These are phyloP conservation scores for Pythium sp. DNA, from an alignment of 352 stramenopile genomes.

Conservation along the genomic window DNA sequence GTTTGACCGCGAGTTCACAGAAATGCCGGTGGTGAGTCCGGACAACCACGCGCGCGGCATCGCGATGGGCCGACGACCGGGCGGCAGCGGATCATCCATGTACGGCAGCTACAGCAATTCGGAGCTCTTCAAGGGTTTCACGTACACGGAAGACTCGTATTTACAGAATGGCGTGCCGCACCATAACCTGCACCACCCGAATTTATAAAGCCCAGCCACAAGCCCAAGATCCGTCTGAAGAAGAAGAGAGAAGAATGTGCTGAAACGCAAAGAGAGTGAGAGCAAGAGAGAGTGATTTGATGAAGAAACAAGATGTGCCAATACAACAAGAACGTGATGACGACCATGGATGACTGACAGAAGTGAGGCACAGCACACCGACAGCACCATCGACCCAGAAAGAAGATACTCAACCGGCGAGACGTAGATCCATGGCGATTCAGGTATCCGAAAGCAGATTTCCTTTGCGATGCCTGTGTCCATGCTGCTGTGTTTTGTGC, in stretches of 20 bases:
- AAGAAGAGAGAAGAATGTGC: background rate
- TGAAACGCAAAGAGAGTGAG: background rate
- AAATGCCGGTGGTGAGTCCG: conserved; percentile 94
- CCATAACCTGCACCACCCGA: conserved; percentile 31
- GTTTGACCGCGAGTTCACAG: conserved; percentile 97
- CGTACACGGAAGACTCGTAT: conserved; percentile 83
- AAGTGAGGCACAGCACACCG: background rate
- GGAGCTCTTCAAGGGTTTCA: conserved; percentile 84
- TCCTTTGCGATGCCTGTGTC: too few species aligned
- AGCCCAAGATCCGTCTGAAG: background rate
- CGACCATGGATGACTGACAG: background rate
- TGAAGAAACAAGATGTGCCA: conserved; percentile 6
- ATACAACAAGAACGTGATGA: conserved; percentile 2
- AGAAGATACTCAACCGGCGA: background rate
- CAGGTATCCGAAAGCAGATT: too few species aligned
- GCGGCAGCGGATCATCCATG: conserved; percentile 28
- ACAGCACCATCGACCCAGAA: background rate
- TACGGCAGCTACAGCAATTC: conserved; percentile 57
- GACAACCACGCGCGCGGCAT: conserved; percentile 73
- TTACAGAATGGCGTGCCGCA: conserved; percentile 55
- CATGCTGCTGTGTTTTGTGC: background rate
- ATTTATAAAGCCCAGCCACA: conserved; percentile 34
- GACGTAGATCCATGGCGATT: background rate
- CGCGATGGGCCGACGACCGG: conserved; percentile 47
- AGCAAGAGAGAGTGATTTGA: background rate